Base-by-base conservation (phyloP, 1,284 basidiomycete species). In the Xerocomus nothofagi region DNA sequence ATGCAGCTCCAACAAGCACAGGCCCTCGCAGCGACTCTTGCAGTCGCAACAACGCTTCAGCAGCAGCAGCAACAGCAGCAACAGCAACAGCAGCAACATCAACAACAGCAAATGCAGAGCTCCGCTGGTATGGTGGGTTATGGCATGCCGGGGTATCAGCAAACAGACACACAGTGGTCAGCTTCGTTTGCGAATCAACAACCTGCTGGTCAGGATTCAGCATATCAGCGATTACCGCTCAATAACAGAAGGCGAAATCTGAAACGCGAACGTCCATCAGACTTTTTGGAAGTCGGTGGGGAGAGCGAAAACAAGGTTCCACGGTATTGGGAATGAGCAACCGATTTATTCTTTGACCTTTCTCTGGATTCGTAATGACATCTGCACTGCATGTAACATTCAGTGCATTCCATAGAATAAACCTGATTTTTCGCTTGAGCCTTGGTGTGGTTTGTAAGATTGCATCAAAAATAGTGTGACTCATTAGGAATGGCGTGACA, bases 181-280 rank as follows among this genome's bases (percentile, higher is more conserved):
- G 76, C 77, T 56, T 73, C 77, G 40, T 86, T 80, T 65, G 59
- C 75, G 44, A 81, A 77, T 54, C 83, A 86, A 60, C 84, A 86
- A 63, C 77, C 78, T 34, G 73, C 77, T 39, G 77, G 77, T 6
- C 80, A 81, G 61, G 88, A 91, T 55, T 89, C 88, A 12, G 85
- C 89, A n/a, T 91, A 91, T 66, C 88, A 92, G 65, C 76, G 89
- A 39, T 64, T 90, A 44, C 88, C 89, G 26, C 68, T 91, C 49
- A 91, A 91, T 62, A 89, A 87, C 58, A 74, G 88, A 52, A 76
- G 89, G 49, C 73, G 86, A 61, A 82, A 80, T 54, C 61, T 88
- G 57, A 91, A 92, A 70, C 77, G 90, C 6, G 88, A 91, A 32
- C 74, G 88, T 36, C 88, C 89, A 3, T 85, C 85, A 10, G 89